Base-by-base conservation (phyloP, 108 stramenopile genomes). In the Nannochloropsis salina region DNA sequence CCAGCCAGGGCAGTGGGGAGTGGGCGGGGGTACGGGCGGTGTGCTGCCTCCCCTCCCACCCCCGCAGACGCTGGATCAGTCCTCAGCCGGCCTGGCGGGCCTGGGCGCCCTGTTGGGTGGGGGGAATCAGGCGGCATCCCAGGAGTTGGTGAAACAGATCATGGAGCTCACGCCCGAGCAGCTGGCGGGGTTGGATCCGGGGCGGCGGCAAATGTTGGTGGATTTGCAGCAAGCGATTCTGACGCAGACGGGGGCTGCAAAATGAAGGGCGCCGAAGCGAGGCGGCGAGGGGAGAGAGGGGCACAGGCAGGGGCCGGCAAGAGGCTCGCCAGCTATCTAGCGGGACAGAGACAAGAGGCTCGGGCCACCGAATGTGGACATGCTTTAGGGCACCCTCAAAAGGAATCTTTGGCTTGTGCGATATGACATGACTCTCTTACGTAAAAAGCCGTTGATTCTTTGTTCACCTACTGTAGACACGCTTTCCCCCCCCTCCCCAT, bases 21-120 rank as follows among this genome's bases (percentile, higher is more conserved):
- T n/a, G n/a, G 61, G 3, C 2, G 61, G 61, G n/a, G 61, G 61
- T 1, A n/a, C 20, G 61, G n/a, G 61, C 6, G 61, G 61, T n/a
- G 20, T n/a, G 61, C 15, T 74, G 61, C 61, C 61, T n/a, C 61
- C 61, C 61, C n/a, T 74, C 20, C 61, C 61, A 74, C 61, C 61
- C 3, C 61, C 61, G 15, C 20, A n/a, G 61, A 15, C 61, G 8
- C n/a, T 74, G 20, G 61, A 74, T n/a, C 61, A 15, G 15, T 74
- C 61, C n/a, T 15, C 61, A 6, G 47, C 12, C 12, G 47, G 47
- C 15, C 15, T 51, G 15, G 47, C 12, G 12, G 47, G 12, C 0
- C 15, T 51, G 47, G 47, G 47, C 10, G 47, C 47, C 15, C 47
- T 51, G 47, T 1, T 51, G 10, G 47, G 12, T 10, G 47, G 47